Evolutionary conservation across 495 filamentous ascomycete species (phyloP), one percentile per base, ranked within the genome.

Genomic region (Penicillium nucicola): DNA sequence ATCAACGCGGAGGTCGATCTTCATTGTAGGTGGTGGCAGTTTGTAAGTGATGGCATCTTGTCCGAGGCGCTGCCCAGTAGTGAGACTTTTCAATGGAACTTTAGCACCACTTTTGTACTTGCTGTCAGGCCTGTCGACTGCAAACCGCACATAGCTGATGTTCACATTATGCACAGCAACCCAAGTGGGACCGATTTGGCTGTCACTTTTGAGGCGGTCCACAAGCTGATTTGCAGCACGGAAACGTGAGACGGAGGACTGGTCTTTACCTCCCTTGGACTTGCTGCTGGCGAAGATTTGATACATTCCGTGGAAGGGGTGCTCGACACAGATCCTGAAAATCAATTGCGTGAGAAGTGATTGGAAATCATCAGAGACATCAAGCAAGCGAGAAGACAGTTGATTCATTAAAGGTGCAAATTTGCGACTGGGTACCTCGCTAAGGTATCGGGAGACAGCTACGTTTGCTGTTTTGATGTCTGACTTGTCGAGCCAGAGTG

Each of bases 381-480:
- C 82, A 42, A 95, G 82, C 12, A 97, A 74, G 17, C 93, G 85
- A 11, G 93, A 97, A 3, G 90, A 90, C 14, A 97, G 81, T 64
- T 99, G 93, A 61, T 96, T 99, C 86, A 96, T 96, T 48, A 97
- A 69, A 14, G 88, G 70, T 1, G 88, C 93, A 63, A 99, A 96
- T 55, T 99, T 99, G 33, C 88, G 77, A 42, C 87, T 96, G 14
- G 91, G 85, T 1, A 97, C 93, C 37, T 81, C 71, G 15, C 67
- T 52, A 34, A 97, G 76, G 58, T 88, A 74, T 56, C 77, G 80
- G 35, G 73, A 77, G 19, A 95, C 92, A 3, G 89, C 87, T 25
- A 78, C 74, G 57, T 97, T 97, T 3, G 88, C 85, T 28, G 83
- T 80, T 3, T 78, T 66, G 51, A 82, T 82, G 17, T 82, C 81